Evolutionary conservation across 208 protist genomes (phyloP).

Genomic region (Crithidia expoeki): DNA sequence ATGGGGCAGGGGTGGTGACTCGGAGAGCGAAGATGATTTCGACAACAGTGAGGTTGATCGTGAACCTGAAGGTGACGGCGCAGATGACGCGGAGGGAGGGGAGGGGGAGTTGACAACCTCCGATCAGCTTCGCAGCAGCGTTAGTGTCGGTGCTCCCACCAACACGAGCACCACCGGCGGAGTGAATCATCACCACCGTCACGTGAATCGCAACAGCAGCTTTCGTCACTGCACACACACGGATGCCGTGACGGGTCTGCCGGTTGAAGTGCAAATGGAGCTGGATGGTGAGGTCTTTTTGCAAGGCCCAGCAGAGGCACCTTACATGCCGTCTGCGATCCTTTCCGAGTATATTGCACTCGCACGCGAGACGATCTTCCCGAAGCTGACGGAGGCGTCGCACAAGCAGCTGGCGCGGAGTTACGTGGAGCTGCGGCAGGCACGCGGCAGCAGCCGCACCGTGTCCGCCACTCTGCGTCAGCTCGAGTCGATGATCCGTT

Average conservation of each 20-base stretch:
- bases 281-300: slow-evolving; percentile 82
- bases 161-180: not conserved
- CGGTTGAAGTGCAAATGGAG: slow-evolving; percentile 59
- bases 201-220: not conserved
- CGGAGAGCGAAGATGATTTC: slow-evolving; percentile 6
- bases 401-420: slow-evolving; percentile 88
- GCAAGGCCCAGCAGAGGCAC: slow-evolving; percentile 44
- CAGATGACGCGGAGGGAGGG: not conserved
- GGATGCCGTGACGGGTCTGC: slow-evolving; percentile 43
- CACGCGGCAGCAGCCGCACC: slow-evolving; percentile 88
- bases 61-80: not conserved
- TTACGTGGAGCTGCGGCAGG: slow-evolving; percentile 94
- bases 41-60: not conserved
- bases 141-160: not conserved
- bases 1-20: not conserved
- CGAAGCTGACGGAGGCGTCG: slow-evolving; percentile 88
- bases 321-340: slow-evolving; percentile 78
- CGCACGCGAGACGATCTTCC: slow-evolving; percentile 86
- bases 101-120: not conserved
- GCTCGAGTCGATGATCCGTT: slow-evolving; percentile 98
- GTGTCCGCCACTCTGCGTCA: slow-evolving; percentile 98
- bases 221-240: not conserved
- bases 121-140: slow-evolving; percentile 16
- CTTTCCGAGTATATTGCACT: slow-evolving; percentile 94
- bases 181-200: too few relatives aligned